Conservation (phyloP, 1,139 yeast species). For the Saccharomyces hybrid region DNA sequence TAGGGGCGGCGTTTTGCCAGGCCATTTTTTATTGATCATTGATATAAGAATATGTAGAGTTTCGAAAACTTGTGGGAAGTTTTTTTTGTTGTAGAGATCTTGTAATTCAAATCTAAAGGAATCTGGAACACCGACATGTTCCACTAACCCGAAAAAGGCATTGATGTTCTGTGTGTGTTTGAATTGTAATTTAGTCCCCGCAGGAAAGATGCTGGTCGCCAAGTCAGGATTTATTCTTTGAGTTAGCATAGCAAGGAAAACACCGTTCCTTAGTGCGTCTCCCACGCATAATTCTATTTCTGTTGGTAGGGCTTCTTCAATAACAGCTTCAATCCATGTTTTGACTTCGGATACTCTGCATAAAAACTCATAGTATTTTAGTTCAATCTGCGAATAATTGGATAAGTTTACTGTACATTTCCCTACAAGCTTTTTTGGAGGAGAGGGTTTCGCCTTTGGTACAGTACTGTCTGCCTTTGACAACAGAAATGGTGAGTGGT, state of each 20-base stretch:
- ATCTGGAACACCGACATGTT: conserved; percentile 70
- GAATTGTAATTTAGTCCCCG: conserved; percentile 53
- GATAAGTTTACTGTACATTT: background rate
- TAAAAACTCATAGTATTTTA: conserved; percentile 66
- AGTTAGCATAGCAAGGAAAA: conserved; percentile 72
- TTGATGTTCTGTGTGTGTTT: conserved; percentile 92
- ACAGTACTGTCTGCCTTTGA: background rate
- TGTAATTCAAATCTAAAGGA: conserved; percentile 84
- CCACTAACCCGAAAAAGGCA: conserved; percentile 67
- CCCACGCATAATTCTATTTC: conserved; percentile 45
- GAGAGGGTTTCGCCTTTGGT: background rate
- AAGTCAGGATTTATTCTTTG: conserved; percentile 62
- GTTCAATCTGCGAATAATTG: conserved; percentile 3
- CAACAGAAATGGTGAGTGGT: background rate
- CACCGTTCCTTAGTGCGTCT: conserved; percentile 73
- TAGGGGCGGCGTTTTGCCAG: conserved; percentile 48
- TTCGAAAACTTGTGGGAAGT: conserved; percentile 89
- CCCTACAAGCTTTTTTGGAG: conserved; percentile 3
- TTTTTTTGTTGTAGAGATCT: conserved; percentile 86
- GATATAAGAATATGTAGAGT: conserved; percentile 83
- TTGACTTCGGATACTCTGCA: conserved; percentile 87
- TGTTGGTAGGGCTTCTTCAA: conserved; percentile 46
- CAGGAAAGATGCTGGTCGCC: conserved; percentile 48
- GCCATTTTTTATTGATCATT: conserved; percentile 46
- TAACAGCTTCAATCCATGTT: conserved; percentile 58